Percentiles rank a stretch among this genome's conserved stretches.
These are phyloP conservation scores for Penicillium sp. DNA, from an alignment of 2,329 filamentous ascomycete species.

Conservation along the genomic window DNA sequence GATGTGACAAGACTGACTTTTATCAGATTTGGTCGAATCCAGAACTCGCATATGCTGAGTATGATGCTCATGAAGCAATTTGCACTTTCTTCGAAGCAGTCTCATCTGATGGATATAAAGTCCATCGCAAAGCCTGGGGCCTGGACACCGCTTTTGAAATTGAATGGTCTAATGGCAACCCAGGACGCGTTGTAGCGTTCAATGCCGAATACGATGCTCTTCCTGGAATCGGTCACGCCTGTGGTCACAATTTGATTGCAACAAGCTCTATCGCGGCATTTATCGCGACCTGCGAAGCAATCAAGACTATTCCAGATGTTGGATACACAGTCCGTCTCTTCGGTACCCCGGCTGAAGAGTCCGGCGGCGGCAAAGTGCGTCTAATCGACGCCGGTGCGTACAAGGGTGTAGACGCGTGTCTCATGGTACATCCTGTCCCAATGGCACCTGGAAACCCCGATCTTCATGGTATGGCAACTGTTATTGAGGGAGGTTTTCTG, in stretches of 20 bases:
- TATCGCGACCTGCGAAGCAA: constrained; percentile 30
- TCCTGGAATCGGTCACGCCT: constrained; percentile 37
- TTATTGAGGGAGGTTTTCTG: constrained; percentile 26
- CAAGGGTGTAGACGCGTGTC: constrained; percentile 34
- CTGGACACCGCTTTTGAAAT: constrained; percentile 52
- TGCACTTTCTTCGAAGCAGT: constrained; percentile 37
- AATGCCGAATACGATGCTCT: constrained; percentile 43
- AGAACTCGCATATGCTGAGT: constrained; percentile 51
- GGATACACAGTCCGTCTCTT: constrained; percentile 34
- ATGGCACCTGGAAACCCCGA: constrained; percentile 22
- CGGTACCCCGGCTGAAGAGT: constrained; percentile 38
- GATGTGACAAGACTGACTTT: neutral
- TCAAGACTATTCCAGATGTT: constrained; percentile 16
- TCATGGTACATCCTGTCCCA: constrained; percentile 42
- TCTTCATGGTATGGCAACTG: constrained; percentile 22
- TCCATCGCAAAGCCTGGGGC: constrained; percentile 48
- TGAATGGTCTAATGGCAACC: constrained; percentile 29
- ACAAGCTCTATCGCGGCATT: constrained; percentile 37
- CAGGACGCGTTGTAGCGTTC: constrained; percentile 30
- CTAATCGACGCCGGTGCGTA: constrained; percentile 45
- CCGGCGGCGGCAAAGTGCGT: constrained; percentile 36
- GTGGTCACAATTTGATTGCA: constrained; percentile 35
- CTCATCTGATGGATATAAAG: constrained; percentile 39
- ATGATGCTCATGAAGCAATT: constrained; percentile 51
- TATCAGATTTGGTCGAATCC: constrained; percentile 46